phyloP scores from a whole-genome alignment of 805 yeast genomes.

The Lachancea cidri region DNA sequence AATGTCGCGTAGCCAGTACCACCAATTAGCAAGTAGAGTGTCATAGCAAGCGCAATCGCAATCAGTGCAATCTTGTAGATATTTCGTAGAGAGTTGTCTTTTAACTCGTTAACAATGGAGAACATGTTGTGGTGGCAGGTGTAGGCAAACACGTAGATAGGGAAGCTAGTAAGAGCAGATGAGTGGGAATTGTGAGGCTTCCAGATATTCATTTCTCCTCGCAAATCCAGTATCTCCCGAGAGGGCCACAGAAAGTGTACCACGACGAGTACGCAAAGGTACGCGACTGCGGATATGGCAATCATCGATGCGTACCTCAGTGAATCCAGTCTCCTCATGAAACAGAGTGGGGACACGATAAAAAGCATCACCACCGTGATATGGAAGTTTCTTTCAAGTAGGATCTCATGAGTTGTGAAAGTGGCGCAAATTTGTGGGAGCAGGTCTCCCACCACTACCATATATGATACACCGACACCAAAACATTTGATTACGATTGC shows the following conservation, averaged over 20 bases:
- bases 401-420: conserved; percentile 30
- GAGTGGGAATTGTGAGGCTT: conserved; percentile 40
- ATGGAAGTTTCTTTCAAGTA: conserved; percentile 51
- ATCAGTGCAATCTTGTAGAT: conserved; percentile 43
- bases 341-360: conserved; percentile 52
- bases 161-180: conserved; percentile 64
- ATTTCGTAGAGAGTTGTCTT: conserved; percentile 44
- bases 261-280: conserved; percentile 67
- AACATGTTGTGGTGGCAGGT: conserved; percentile 97
- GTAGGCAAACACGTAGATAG: conserved; percentile 90
- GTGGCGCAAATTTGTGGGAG: conserved; percentile 49
- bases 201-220: conserved; percentile 47
- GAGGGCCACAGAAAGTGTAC: conserved; percentile 49
- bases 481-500: conserved; percentile 69
- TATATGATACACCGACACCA: conserved; percentile 63
- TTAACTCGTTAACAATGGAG: conserved; percentile 77
- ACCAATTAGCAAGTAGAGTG: conserved; percentile 68
- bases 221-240: conserved; percentile 24
- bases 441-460: conserved; percentile 66
- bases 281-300: conserved; percentile 76
- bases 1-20: conserved; percentile 79
- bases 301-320: conserved; percentile 79
- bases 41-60: conserved; percentile 57
- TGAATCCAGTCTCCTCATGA: conserved; percentile 70
- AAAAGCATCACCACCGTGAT: conserved; percentile 50